Evolutionary conservation across 2,329 filamentous ascomycete genomes (phyloP), one percentile per base, ranked within the genome.

Genomic region (Colletotrichum somersetense): DNA sequence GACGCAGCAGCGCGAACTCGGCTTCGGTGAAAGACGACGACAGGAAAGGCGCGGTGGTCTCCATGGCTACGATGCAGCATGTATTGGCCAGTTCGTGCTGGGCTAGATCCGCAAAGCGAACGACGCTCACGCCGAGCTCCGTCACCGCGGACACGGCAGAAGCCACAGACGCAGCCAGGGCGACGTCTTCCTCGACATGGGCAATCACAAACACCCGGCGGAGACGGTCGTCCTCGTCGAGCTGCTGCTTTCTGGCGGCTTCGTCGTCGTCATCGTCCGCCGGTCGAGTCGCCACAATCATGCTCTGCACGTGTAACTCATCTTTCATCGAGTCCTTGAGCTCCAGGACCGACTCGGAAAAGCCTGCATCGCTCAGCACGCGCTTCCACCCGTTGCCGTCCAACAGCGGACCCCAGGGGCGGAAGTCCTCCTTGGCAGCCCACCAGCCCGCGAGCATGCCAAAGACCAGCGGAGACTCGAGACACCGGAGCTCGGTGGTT

Each of bases 371-470:
- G 35, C 62, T 50, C 38, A 64, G 20, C 38, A 44, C 50, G 5
- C 48, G 48, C 62, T 64, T 10, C 62, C 62, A 64, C 18, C 48
- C 50, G 26, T 33, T 11, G 20, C 48, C 62, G 14, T 64, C 62
- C 35, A 64, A 30, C 48, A 64, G 38, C 62, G 62, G 62, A 55
- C 62, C 50, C 62, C 62, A 64, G 50, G 62, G 62, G 38, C 62
- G 62, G 62, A 64, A 64, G 62, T 64, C 62, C 48, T 64, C 62
- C 62, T 12, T 55, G 62, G 62, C 62, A 35, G 62, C 62, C 62
- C 62, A 64, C 62, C 62, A 64, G 50, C 62, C 62, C 7, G 48
- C 48, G 5, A 64, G 48, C 62, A 64, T 55, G 38, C 62, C 62
- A 23, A 64, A 64, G 1, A 64, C 48, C 50, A 64, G 62, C 14